A percentile compares a stretch with the other conserved stretches of the same genome.
Evolutionary conservation across 805 yeast genomes (phyloP).

Genomic region (Sporopachydermia quercuum): DNA sequence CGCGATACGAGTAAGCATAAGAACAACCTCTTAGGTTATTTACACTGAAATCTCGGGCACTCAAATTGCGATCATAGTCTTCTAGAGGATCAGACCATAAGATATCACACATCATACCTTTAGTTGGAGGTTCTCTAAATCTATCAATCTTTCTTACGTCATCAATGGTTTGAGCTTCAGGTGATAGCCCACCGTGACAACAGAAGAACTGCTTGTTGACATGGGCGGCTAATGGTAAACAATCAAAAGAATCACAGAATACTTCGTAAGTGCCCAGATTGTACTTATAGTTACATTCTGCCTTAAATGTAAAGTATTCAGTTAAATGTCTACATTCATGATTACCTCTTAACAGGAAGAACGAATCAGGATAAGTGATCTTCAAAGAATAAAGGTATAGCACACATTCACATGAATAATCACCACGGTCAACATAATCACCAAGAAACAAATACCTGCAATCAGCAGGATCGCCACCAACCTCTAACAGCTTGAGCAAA

Average conservation of each 20-base stretch:
- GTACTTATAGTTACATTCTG: constrained; percentile 82
- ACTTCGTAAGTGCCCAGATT: constrained; percentile 49
- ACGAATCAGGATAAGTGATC: constrained; percentile 53
- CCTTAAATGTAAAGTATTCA: constrained; percentile 82
- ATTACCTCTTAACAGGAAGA: constrained; percentile 82
- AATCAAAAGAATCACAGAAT: constrained; percentile 64
- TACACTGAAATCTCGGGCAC: constrained; percentile 34
- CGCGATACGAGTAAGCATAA: constrained; percentile 72
- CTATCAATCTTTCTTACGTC: constrained; percentile 62
- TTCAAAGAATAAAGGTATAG: constrained; percentile 68
- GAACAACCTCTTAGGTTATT: constrained; percentile 86
- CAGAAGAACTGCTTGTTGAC: constrained; percentile 92
- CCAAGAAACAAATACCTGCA: constrained; percentile 78
- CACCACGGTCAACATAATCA: constrained; percentile 92
- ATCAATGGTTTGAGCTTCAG: constrained; percentile 54
- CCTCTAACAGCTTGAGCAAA: constrained; percentile 78
- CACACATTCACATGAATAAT: constrained; percentile 72
- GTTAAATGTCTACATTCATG: constrained; percentile 93
- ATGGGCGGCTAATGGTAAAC: constrained; percentile 82
- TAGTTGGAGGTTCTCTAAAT: constrained; percentile 84
- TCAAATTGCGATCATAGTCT: constrained; percentile 46
- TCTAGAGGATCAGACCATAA: constrained; percentile 96
- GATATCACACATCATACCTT: constrained; percentile 87
- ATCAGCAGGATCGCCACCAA: constrained; percentile 75
- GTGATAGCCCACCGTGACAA: constrained; percentile 93